Base-by-base conservation (phyloP, 768 basidiomycete species). In the Tulasnella sp. region DNA sequence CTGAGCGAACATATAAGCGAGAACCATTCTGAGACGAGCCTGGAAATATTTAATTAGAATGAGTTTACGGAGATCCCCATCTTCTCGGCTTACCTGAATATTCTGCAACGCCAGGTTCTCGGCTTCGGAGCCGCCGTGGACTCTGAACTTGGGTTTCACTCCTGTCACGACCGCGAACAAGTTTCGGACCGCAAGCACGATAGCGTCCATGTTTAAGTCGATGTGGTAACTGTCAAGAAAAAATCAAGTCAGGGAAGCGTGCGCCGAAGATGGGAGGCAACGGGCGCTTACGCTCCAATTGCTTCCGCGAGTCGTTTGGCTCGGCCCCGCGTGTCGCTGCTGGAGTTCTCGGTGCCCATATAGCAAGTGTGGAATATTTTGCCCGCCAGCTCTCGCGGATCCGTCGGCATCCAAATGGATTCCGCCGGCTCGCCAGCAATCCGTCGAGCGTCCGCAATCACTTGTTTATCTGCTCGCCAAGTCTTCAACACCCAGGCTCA, bases 321-420 rank as follows among this genome's bases (percentile, higher is more conserved):
- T 39, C 97, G 84, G 74, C 84, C 81, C 12, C 94, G 83, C 7
- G 97, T 98, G 76, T 97, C 97, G 0, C 79, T 79, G 73, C 90
- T 93, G 7, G 96, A 98, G 79, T 98, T 95, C 79, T 95, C 92
- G 0, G 97, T 99, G 5, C 96, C 96, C 97, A 99, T 98, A 80
- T 96, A 99, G 80, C 94, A 97, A 0, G 95, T 96, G 79, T 98
- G 95, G 83, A 99, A 96, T 69, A 98, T 89, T 32, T 94, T 85
- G 69, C 83, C 84, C 34, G 88, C 87, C 76, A 98, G 94, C 78
- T 98, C 97, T 62, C 84, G 86, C 0, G 95, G 88, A 79, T 99
- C 95, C 0, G 86, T 84, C 1, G 97, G 96, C 34, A 94, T 77
- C 78, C 98, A 98, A 1, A 81, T 81, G 1, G 95, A 96, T 73